Evolutionary conservation across 192 early-diverging fungal species (phyloP).

Genomic region (Umbelopsis sp.): DNA sequence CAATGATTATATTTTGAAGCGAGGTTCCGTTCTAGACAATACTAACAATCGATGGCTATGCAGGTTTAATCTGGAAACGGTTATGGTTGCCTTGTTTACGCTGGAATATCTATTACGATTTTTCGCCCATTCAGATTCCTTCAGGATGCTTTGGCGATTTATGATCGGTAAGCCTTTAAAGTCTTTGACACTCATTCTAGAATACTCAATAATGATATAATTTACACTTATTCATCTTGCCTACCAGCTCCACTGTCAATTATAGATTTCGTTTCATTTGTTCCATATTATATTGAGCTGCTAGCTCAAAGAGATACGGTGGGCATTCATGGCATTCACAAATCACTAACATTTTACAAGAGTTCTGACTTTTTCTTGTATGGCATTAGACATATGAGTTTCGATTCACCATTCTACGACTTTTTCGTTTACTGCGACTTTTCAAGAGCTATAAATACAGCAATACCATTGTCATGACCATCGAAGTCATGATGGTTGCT

Average conservation of each 20-base stretch:
- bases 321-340: conserved; percentile 2
- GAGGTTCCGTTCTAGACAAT: neutral
- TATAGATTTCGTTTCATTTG: conserved; percentile 75
- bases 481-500: conserved; percentile 83
- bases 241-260: conserved; percentile 66
- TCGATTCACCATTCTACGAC: conserved; percentile 78
- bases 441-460: conserved; percentile 85
- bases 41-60: neutral
- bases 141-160: conserved; percentile 59
- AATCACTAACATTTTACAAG: neutral
- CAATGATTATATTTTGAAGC: too few species aligned
- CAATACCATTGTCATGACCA: conserved; percentile 77
- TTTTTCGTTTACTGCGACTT: conserved; percentile 75
- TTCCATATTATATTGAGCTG: conserved; percentile 81
- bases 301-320: conserved; percentile 64
- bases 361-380: neutral
- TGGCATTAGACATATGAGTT: conserved; percentile 64
- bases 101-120: conserved; percentile 71
- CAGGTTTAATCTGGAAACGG: conserved; percentile 70
- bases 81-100: conserved; percentile 75
- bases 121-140: conserved; percentile 71
- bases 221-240: neutral
- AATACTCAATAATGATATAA: too few species aligned
- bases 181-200: neutral
- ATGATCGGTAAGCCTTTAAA: conserved; percentile 45